Base-by-base conservation (phyloP, 352 stramenopile species). In the Nothophytophthora sp. region DNA sequence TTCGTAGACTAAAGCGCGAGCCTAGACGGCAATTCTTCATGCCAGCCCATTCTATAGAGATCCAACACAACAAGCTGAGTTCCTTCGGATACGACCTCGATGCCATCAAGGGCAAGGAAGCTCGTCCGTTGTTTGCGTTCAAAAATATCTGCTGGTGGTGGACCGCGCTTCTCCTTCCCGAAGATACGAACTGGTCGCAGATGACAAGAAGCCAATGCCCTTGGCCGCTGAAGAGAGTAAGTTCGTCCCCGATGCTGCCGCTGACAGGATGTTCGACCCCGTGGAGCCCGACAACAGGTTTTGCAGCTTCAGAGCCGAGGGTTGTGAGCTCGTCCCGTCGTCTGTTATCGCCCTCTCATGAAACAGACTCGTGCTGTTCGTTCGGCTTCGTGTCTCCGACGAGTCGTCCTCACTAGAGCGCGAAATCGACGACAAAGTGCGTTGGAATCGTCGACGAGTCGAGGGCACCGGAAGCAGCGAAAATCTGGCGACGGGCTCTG, bases 161-260 rank as follows among this genome's bases (percentile, higher is more conserved):
- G 68, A 58, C 5, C 56, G 62, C 20, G 18, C 67, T 40, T 85
- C 71, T n/a, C 66, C 60, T 45, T 81, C 62, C 20, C 66, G 73
- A 18, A 88, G 53, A 44, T 88, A 88, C 32, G 76, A 87, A 35
- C 66, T 83, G 3, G 70, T 92, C 22, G 81, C 84, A 27, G 81
- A 91, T 24, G 84, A 92, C 25, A 92, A 45, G 34, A 88, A 90
- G 27, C 78, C 87, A 55, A 95, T 92, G 28, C 85, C 81, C 49
- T 95, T 95, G 29, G 82, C 85, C 15, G 80, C 80, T 8, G 78
- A 87, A 20, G 71, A 81, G 25, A 88, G 57, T 54, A 88, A 34
- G 23, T 76, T 88, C 15, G 73, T 81, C n/a, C 75, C 75, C 27
- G 73, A 79, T 13, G 72, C 66, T 22, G 79, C 79, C 8, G 81